Base-by-base conservation (phyloP, 2,329 filamentous ascomycete species). In the Ophioceras dolichostomum region DNA sequence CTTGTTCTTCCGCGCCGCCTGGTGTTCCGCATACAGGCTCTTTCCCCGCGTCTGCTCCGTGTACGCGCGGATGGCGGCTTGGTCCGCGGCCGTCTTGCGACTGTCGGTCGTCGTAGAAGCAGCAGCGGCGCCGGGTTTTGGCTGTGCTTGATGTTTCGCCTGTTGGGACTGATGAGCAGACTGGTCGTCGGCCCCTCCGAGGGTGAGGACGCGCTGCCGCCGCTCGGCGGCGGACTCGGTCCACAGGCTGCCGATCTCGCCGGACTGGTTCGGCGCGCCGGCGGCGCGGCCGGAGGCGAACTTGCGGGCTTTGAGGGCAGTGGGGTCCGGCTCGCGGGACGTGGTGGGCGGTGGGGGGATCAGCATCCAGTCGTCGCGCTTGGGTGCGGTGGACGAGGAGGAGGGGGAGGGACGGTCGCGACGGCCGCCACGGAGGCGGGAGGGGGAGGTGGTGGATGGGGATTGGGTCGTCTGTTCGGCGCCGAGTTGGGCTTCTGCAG, bases 201-300 rank as follows among this genome's bases (percentile, higher is more conserved):
- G 71, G 10, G 94, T 82, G 17, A 95, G 60, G 16, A 37, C 19
- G 28, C 85, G 71, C 56, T 81, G 79, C 40, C 83, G 75, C 57
- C 93, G 94, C 59, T 95, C 74, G 54, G 89, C 83, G 0, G 86
- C 83, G 8, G 86, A 94, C 57, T 96, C 89, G 1, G 85, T 88
- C 89, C 89, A 96, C 31, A 89, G 76, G 17, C 75, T 76, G 51
- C 73, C 71, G 32, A 85, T 68, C 0, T 49, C 43, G 9, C 46
- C 47, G 9, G 48, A 43, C 0, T 47, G 38, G 1, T 54, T 49
- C n/a, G n/a, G n/a, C n/a, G n/a, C n/a, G 4, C 54, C 52, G 3
- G 61, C 56, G n/a, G 57, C 57, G 10, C 62, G 61, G 4, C 72
- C 70, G 27, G 81, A 82, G 36, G 85, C 78, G 64, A 95, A 96